phyloP scores from a whole-genome alignment of 108 stramenopile species.

The Stephanodiscus triporus region DNA sequence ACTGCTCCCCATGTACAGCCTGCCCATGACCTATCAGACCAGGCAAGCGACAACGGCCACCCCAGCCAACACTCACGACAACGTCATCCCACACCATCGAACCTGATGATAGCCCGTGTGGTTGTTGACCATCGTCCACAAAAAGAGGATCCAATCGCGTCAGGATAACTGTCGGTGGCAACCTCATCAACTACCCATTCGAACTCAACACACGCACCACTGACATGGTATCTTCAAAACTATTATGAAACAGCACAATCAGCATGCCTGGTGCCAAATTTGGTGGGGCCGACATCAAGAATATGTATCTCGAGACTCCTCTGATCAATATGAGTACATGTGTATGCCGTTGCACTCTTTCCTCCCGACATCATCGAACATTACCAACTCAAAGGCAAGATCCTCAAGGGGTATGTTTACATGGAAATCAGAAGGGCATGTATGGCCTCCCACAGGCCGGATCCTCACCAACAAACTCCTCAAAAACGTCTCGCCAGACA shows the following conservation, averaged over 20 bases:
- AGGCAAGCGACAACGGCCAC: too few species aligned
- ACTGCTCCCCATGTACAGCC: too few species aligned
- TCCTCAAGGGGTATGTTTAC: constrained; percentile 10
- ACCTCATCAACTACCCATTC: constrained; percentile 3
- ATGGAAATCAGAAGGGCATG: constrained; percentile 14
- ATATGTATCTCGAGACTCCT: constrained; percentile 43
- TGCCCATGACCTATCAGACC: too few species aligned
- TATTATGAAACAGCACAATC: background rate
- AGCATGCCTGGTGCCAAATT: background rate
- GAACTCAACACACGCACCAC: background rate
- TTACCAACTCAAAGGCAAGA: constrained; percentile 17
- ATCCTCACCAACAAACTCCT: constrained; percentile 24
- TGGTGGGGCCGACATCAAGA: constrained; percentile 32
- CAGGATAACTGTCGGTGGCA: background rate
- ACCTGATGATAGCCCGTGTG: background rate
- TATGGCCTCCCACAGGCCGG: constrained; percentile 24
- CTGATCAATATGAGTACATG: constrained; percentile 49
- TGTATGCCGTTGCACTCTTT: constrained; percentile 5
- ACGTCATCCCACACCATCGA: too few species aligned
- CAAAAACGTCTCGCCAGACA: background rate
- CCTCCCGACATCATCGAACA: constrained; percentile 7
- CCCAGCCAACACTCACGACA: too few species aligned
- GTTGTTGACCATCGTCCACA: background rate
- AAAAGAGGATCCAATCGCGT: too few species aligned
- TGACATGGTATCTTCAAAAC: background rate